These are phyloP conservation scores for Ananas comosus DNA, from an alignment of 176 grass and related monocot species.

Conservation along the genomic window DNA sequence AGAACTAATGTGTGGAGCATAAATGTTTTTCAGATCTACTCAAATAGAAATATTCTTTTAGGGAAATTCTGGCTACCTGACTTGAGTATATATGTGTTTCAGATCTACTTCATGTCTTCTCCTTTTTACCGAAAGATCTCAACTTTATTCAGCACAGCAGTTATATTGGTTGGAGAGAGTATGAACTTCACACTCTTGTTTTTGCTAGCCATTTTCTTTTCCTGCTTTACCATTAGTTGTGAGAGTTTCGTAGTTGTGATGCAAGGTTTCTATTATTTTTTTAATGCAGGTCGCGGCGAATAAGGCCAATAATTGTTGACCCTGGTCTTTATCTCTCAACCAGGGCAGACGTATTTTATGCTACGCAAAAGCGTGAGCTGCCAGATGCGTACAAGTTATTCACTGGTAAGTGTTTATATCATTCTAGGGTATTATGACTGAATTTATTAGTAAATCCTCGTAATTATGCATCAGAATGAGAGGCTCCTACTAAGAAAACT, in stretches of 20 bases:
- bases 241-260: slow-evolving; percentile 5
- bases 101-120: slow-evolving; percentile 97
- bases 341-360: slow-evolving; percentile 75
- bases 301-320: slow-evolving; percentile 85
- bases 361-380: slow-evolving; percentile 80
- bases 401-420: slow-evolving; percentile 35
- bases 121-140: slow-evolving; percentile 79
- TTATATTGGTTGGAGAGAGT: slow-evolving; percentile 96
- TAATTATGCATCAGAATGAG: too few relatives aligned
- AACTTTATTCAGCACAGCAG: slow-evolving; percentile 89
- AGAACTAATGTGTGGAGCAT: too few relatives aligned
- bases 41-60: not conserved
- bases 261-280: slow-evolving; percentile 18
- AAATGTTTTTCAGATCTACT: not conserved
- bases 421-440: too few relatives aligned
- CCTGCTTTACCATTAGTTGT: slow-evolving; percentile 9
- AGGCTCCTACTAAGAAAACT: too few relatives aligned
- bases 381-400: slow-evolving; percentile 78
- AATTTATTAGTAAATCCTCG: too few relatives aligned
- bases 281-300: slow-evolving; percentile 49
- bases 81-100: slow-evolving; percentile 25
- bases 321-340: slow-evolving; percentile 83
- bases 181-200: slow-evolving; percentile 30
- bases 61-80: not conserved
- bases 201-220: slow-evolving; percentile 3